Base-by-base conservation (phyloP, 2,329 filamentous ascomycete genomes). In the Pseudocercospora fijiensis region DNA sequence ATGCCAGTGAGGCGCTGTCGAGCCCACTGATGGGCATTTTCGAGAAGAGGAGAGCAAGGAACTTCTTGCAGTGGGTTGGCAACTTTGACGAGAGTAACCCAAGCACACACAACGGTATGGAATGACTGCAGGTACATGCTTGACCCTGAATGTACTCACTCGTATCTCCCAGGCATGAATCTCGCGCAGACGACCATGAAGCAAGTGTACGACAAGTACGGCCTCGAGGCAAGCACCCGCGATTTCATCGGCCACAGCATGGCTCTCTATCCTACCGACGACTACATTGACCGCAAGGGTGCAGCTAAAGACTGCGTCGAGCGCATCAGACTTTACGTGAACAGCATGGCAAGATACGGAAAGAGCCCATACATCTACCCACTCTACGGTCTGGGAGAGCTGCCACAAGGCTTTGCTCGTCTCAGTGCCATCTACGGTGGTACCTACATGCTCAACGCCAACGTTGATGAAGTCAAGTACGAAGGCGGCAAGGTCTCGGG, bases 331-430 rank as follows among this genome's bases (percentile, higher is more conserved):
- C 85, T 99, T 53, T 99, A 99, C 80, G 96, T 94, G 72, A 96
- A 96, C 85, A 97, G 93, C 28, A 96, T 99, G 80, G 92, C 93
- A 58, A 88, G 94, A 68, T 98, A 98, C 80, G 95, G 95, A 80
- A 98, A 97, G 82, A 98, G 93, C 11, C 96, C 95, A 52, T 99
- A 98, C 84, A 98, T 99, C 82, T 99, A 99, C 84, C 96, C 95
- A 56, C 88, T 98, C 30, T 99, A 99, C 82, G 95, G 95, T 67
- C 88, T 99, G 57, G 95, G 91, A 77, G 95, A 99, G 83, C 89
- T 99, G 62, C 96, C 95, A 37, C 95, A 99, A 81, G 94, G 94
- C 65, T 99, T 99, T 75, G 95, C 95, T 68, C 93, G 95, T 78
- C 86, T 99, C 60, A 97, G 93, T 45, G 95, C 95, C 78, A 98